Conservation (phyloP, 140 eudicot species). For the Senecio squalidus region DNA sequence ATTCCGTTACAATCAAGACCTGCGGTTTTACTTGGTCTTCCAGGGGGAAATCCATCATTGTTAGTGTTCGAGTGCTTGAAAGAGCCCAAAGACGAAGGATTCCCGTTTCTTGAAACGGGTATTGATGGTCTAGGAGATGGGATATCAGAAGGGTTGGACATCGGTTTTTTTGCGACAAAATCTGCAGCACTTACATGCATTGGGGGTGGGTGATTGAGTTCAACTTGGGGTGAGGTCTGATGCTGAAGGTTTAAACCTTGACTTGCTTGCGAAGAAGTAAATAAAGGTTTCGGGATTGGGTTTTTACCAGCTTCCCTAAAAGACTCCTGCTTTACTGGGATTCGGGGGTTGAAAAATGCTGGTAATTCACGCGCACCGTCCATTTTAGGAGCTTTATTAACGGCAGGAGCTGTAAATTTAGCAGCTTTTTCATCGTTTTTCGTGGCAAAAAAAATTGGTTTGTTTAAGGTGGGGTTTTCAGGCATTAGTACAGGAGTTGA, state of each 20-base stretch:
- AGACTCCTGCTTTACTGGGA: constrained; percentile 36
- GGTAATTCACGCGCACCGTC: constrained; percentile 22
- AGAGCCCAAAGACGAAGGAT: constrained; percentile 41
- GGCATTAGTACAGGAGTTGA: constrained; percentile 64
- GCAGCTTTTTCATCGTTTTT: constrained; percentile 22
- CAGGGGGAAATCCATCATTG: constrained; percentile 28
- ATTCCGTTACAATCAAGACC: constrained; percentile 20
- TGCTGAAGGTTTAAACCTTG: constrained; percentile 31
- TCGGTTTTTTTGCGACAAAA: constrained; percentile 28
- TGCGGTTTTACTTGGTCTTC: constrained; percentile 13
- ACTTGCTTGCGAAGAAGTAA: constrained; percentile 30
- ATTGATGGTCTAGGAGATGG: constrained; percentile 26
- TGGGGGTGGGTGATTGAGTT: constrained; percentile 39
- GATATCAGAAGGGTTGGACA: constrained; percentile 27
- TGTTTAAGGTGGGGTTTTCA: constrained; percentile 37
- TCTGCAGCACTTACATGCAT: constrained; percentile 34
- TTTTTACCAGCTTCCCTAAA: constrained; percentile 23
- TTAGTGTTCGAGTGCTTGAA: constrained; percentile 40
- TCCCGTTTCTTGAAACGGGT: constrained; percentile 29
- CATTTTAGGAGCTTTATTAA: constrained; percentile 18
- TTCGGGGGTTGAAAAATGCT: constrained; percentile 3
- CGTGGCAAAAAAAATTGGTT: constrained; percentile 31
- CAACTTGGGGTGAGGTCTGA: constrained; percentile 48
- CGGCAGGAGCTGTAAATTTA: constrained; percentile 11
- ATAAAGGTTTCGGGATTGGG: constrained; percentile 24